Evolutionary conservation across 78 protist genomes (phyloP).

Genomic region (Emiliania huxleyi): DNA sequence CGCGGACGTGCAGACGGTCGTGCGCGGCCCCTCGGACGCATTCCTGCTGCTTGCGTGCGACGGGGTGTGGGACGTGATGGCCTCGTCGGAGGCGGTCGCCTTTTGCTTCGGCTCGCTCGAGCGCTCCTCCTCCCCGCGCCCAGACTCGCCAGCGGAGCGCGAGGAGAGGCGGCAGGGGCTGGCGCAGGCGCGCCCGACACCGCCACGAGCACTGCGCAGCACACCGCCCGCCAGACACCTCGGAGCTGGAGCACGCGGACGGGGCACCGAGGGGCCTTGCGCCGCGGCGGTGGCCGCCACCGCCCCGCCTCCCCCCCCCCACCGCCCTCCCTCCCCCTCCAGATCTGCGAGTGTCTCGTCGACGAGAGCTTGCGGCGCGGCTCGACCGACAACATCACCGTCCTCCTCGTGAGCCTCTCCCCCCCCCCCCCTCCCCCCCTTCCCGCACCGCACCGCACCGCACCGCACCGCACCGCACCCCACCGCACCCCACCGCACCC

Average conservation of each 20-base stretch:
- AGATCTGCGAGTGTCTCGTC: neutral
- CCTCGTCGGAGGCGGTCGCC: constrained; percentile 69
- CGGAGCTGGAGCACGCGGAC: too few relatives aligned
- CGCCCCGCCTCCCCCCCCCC: too few relatives aligned
- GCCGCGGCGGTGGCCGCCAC: too few relatives aligned
- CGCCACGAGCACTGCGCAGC: too few relatives aligned
- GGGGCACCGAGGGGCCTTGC: too few relatives aligned
- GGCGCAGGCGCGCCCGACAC: too few relatives aligned
- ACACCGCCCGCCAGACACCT: too few relatives aligned
- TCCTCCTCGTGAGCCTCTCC: neutral
- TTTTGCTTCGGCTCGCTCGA: neutral
- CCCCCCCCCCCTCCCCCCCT: neutral
- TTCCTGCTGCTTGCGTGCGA: constrained; percentile 86
- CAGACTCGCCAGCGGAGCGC: too few relatives aligned
- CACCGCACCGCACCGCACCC: neutral
- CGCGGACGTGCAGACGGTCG: neutral
- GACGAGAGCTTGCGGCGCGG: neutral
- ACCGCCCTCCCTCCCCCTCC: too few relatives aligned
- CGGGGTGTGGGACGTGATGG: constrained; percentile 89
- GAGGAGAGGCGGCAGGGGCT: too few relatives aligned
- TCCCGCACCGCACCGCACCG: neutral
- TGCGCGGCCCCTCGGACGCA: constrained; percentile 26
- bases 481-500: neutral
- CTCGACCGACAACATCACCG: constrained; percentile 16
- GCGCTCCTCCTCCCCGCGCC: neutral